Conservation (phyloP, 2,329 filamentous ascomycete genomes). For the Knufia fluminis region DNA sequence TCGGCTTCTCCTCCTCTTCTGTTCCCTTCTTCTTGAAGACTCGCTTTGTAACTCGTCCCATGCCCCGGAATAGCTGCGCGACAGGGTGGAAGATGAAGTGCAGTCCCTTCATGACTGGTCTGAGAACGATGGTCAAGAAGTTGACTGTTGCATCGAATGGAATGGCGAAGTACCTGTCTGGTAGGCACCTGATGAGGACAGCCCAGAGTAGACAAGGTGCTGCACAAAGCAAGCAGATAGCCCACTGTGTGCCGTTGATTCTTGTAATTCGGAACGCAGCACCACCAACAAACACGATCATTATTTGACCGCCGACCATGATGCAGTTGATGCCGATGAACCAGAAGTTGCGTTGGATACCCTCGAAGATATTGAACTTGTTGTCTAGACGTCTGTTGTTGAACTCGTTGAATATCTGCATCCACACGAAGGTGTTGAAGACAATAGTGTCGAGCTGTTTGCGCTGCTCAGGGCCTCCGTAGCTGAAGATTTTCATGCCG, state of each 20-base stretch:
- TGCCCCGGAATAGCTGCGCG: slow-evolving; percentile 21
- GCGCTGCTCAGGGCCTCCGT: slow-evolving; percentile 37
- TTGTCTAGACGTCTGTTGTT: slow-evolving; percentile 96
- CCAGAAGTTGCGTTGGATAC: slow-evolving; percentile 74
- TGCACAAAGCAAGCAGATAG: slow-evolving; percentile 72
- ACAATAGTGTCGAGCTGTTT: slow-evolving; percentile 66
- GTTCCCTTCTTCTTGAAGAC: slow-evolving; percentile 12
- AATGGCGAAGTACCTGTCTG: slow-evolving; percentile 51
- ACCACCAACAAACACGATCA: slow-evolving; percentile 84
- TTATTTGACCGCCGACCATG: slow-evolving; percentile 80
- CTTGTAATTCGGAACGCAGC: slow-evolving; percentile 65
- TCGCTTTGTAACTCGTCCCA: slow-evolving; percentile 20
- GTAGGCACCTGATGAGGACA: slow-evolving; percentile 69
- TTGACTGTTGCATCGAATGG: slow-evolving; percentile 43
- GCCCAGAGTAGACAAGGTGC: slow-evolving; percentile 78
- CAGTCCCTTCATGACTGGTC: slow-evolving; percentile 29
- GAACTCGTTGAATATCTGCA: slow-evolving; percentile 98
- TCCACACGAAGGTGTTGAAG: slow-evolving; percentile 98
- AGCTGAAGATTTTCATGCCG: slow-evolving; percentile 51
- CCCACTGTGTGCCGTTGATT: slow-evolving; percentile 73
- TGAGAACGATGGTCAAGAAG: slow-evolving; percentile 45
- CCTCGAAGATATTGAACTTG: slow-evolving; percentile 90
- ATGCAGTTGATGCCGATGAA: slow-evolving; percentile 76
- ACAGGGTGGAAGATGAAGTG: slow-evolving; percentile 26
- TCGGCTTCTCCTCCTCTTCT: background rate